Evolutionary conservation across 306 rosid genomes (phyloP), one percentile per base, ranked within the genome.

Genomic region (Cucurbita ficifolia): DNA sequence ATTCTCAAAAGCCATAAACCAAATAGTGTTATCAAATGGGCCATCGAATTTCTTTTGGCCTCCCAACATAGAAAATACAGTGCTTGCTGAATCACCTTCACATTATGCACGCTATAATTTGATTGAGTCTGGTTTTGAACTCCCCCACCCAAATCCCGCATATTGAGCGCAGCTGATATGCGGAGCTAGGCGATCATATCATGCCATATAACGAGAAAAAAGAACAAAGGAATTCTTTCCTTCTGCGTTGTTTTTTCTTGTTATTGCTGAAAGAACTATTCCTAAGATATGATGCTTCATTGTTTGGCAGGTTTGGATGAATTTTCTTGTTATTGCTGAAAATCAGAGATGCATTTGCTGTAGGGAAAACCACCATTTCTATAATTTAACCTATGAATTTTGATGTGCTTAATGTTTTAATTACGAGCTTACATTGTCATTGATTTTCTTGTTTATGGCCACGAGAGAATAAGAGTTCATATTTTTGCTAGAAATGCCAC

Each of bases 391-490:
- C 74, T 70, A 48, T 48, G 46, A 70, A 70, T 70, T 70, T 70
- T 70, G 74, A 29, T 70, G 59, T 50, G 46, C 59, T 70, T 70
- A 49, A 22, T 69, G 33, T 24, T 70, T 70, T 22, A 46, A 3
- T 70, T 49, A 70, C 46, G 46, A 70, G 57, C 42, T 49, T 70
- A 70, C 39, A 45, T 67, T 67, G 54, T 67, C 16, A 24, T 29
- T 29, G 58, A 70, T 70, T 70, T 70, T 70, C 58, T 49, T 70
- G 74, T 48, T 70, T 70, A 48, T 50, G 74, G 45, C 74, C 74
- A 49, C 59, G 45, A 50, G 29, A 33, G 74, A 49, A 49, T 70
- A 70, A 70, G 46, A 70, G 59, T 49, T 70, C 74, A 70, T 70
- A 70, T 48, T 70, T 70, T 70, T 70, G 40, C 24, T 42, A 69